phyloP scores from a whole-genome alignment of 1,284 basidiomycete genomes.

The Sporisorium reilianum region DNA sequence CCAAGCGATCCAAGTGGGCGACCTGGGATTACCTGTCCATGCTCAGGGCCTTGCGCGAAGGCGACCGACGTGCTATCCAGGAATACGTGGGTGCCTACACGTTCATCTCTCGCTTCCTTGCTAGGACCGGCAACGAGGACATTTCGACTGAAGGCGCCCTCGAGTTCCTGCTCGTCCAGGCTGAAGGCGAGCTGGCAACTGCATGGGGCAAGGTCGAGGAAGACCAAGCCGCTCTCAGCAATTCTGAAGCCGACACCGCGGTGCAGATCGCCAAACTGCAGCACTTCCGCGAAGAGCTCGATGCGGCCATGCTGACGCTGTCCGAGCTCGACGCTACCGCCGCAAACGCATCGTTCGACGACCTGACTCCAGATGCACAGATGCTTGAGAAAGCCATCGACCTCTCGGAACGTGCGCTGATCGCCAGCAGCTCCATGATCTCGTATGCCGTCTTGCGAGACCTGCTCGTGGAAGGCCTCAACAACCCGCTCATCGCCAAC shows the following conservation, averaged over 20 bases:
- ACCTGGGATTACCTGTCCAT: slow-evolving; percentile 47
- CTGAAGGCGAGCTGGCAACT: slow-evolving; percentile 53
- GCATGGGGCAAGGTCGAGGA: slow-evolving; percentile 35
- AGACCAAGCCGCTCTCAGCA: slow-evolving; percentile 16
- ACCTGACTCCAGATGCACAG: slow-evolving; percentile 27
- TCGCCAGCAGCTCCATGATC: slow-evolving; percentile 54
- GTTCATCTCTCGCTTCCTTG: slow-evolving; percentile 78
- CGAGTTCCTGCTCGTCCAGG: slow-evolving; percentile 56
- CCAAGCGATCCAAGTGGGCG: slow-evolving; percentile 17
- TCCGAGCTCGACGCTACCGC: slow-evolving; percentile 29
- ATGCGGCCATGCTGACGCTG: slow-evolving; percentile 37
- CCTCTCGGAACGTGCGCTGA: slow-evolving; percentile 42
- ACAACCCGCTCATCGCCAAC: slow-evolving; percentile 57
- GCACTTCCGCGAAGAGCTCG: slow-evolving; percentile 38
- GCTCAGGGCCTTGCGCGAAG: slow-evolving; percentile 42
- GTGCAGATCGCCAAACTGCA: slow-evolving; percentile 29
- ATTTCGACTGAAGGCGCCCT: slow-evolving; percentile 44
- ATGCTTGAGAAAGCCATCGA: slow-evolving; percentile 28
- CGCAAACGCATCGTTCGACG: slow-evolving; percentile 14
- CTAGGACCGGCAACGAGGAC: slow-evolving; percentile 49
- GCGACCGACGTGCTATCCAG: slow-evolving; percentile 74
- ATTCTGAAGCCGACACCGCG: slow-evolving; percentile 13
- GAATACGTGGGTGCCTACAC: slow-evolving; percentile 76
- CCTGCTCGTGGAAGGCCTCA: slow-evolving; percentile 51
- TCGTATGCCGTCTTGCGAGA: slow-evolving; percentile 38